Percentiles rank a stretch among this genome's conserved stretches.
Evolutionary conservation across 495 filamentous ascomycete species (phyloP).

Genomic region (Parachaetomium inaequale): DNA sequence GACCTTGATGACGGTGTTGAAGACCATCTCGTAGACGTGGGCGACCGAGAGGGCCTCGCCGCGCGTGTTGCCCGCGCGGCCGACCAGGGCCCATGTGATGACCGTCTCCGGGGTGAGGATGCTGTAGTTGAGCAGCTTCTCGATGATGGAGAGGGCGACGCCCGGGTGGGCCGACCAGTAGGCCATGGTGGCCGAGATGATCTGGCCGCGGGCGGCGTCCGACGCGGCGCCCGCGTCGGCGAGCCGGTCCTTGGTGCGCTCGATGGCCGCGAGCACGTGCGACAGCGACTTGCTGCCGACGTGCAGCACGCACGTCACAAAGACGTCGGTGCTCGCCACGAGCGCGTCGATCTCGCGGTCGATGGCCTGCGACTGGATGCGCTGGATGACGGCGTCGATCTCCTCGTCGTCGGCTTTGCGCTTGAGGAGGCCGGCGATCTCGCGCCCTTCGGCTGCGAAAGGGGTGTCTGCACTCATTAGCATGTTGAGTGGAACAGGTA

Average conservation of each 20-base stretch:
- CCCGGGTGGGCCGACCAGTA: conserved; percentile 95
- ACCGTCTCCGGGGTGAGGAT: conserved; percentile 81
- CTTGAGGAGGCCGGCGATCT: conserved; percentile 72
- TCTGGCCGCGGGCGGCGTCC: conserved; percentile 72
- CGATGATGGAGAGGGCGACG: conserved; percentile 86
- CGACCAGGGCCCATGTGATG: conserved; percentile 78
- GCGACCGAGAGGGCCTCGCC: conserved; percentile 67
- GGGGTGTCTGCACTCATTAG: conserved; percentile 58
- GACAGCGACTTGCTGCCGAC: conserved; percentile 93
- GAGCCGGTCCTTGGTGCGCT: conserved; percentile 90
- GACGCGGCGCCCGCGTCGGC: conserved; percentile 71
- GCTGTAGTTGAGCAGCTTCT: conserved; percentile 96
- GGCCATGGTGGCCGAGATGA: conserved; percentile 81
- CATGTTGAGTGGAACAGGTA: neutral
- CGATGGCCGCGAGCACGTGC: conserved; percentile 91
- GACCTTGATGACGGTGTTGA: conserved; percentile 85
- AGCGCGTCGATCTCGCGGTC: conserved; percentile 68
- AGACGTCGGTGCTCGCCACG: conserved; percentile 82
- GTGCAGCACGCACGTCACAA: conserved; percentile 86
- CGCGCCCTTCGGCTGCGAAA: conserved; percentile 73
- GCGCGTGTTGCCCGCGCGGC: conserved; percentile 44
- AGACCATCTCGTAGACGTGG: conserved; percentile 84
- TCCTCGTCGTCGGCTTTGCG: conserved; percentile 81
- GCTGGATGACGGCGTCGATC: conserved; percentile 68
- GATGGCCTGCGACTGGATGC: conserved; percentile 71